Base-by-base conservation (phyloP, 2,329 filamentous ascomycete species). In the Penicillium verrucosum region DNA sequence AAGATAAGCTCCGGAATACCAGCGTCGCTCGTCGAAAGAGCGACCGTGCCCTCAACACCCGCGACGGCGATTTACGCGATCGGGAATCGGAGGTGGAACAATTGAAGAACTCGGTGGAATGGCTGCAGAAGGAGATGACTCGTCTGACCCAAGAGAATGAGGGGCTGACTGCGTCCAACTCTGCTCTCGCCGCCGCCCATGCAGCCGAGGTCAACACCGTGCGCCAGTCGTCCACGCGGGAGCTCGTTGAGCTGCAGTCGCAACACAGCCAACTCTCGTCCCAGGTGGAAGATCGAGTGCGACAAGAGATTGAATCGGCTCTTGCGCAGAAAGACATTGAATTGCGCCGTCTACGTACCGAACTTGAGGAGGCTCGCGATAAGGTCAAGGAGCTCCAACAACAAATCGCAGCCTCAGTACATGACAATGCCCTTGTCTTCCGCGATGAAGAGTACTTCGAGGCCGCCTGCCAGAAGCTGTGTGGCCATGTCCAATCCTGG, bases 401-500 rank as follows among this genome's bases (percentile, higher is more conserved):
- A 60, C 80, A 86, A 66, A 84, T 87, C 38, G 74, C 85, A 27
- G 77, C 79, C 2, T 79, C 82, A 34, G 80, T 80, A 51, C 80
- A 81, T 59, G 88, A 90, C 66, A 85, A 89, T 63, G 93, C 95
- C 77, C 86, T 97, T 60, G 84, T 83, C 47, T 81, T 92, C 60
- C 85, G 85, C 63, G 92, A 97, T 70, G 92, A 97, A 73, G 92
- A 97, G 76, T 92, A 97, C 80, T 97, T 99, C 70, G 92, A 97
- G 69, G 86, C 86, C 67, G 89, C 92, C 41, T 99, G 94, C 73
- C 92, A 97, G 73, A 89, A 95, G 74, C 85, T 99, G 43, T 99
- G 92, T 76, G 89, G 93, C 65, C 92, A 97, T 72, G 91, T 97
- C 41, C 92, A 97, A 73, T 92, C 96, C 77, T 99, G 94, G 94